Evolutionary conservation across 2,329 filamentous ascomycete genomes (phyloP).

Genomic region (Aspergillus sp.): DNA sequence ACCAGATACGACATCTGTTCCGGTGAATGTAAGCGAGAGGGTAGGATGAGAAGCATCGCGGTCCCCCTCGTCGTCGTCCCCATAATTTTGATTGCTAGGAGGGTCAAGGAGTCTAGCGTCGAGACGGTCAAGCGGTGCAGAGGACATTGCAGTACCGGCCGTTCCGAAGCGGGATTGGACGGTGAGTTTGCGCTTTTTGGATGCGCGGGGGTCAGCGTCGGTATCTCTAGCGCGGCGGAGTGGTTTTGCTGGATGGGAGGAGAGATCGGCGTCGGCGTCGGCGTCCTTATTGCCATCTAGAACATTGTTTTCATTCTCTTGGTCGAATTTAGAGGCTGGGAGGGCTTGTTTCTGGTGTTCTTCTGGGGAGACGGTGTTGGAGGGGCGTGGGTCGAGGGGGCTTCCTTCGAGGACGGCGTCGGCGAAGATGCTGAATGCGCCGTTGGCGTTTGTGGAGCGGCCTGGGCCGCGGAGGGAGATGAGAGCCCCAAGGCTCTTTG

Average conservation of each 20-base stretch:
- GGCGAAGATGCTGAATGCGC: conserved; percentile 78
- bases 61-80: conserved; percentile 9
- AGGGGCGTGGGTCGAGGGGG: conserved; percentile 49
- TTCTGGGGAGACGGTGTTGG: conserved; percentile 32
- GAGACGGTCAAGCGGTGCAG: conserved; percentile 46
- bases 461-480: conserved; percentile 68
- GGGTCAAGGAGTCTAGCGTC: conserved; percentile 52
- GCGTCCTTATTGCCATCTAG: conserved; percentile 7
- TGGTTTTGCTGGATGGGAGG: background rate
- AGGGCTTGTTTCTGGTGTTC: conserved; percentile 25
- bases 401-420: conserved; percentile 57
- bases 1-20: conserved; percentile 77
- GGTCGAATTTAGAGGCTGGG: background rate
- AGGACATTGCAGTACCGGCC: conserved; percentile 42
- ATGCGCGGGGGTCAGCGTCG: conserved; percentile 22
- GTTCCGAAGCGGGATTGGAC: conserved; percentile 71
- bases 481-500: conserved; percentile 69
- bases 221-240: background rate
- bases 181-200: conserved; percentile 61
- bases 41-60: conserved; percentile 19
- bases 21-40: conserved; percentile 64
- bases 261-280: background rate
- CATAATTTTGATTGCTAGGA: conserved; percentile 12
- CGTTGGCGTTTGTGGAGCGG: conserved; percentile 69
- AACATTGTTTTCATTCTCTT: conserved; percentile 15